phyloP scores from a whole-genome alignment of 2,329 filamentous ascomycete genomes.

The Magnaporthiopsis poae region DNA sequence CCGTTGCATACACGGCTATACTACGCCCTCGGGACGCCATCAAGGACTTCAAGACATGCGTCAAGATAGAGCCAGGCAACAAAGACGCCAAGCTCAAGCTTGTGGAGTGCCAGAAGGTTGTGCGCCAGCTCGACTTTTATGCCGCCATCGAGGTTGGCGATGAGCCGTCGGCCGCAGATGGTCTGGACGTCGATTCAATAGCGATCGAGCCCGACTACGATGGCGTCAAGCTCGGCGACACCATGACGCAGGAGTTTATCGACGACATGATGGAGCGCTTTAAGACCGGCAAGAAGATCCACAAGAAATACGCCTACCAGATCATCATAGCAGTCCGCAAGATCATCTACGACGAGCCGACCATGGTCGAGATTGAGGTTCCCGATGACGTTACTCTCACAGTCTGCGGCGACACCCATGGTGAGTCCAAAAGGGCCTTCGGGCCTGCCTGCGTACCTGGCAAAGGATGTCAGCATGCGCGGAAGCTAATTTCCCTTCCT shows the following conservation, averaged over 20 bases:
- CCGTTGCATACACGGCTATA: slow-evolving; percentile 83
- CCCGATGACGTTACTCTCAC: slow-evolving; percentile 70
- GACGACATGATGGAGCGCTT: slow-evolving; percentile 95
- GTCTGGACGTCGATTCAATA: slow-evolving; percentile 79
- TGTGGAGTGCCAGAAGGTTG: slow-evolving; percentile 87
- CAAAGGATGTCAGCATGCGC: background rate
- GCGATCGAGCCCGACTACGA: slow-evolving; percentile 76
- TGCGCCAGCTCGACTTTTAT: slow-evolving; percentile 84
- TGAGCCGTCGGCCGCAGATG: slow-evolving; percentile 83
- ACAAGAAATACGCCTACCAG: slow-evolving; percentile 94
- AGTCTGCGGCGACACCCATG: slow-evolving; percentile 94
- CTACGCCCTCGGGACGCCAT: slow-evolving; percentile 79
- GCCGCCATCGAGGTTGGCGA: slow-evolving; percentile 90
- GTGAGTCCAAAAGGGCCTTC: slow-evolving; percentile 31
- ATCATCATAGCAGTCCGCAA: slow-evolving; percentile 86
- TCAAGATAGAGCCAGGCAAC: slow-evolving; percentile 76
- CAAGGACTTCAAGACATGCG: slow-evolving; percentile 83
- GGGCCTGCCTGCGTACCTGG: background rate
- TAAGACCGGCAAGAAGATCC: slow-evolving; percentile 89
- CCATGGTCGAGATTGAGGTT: slow-evolving; percentile 90
- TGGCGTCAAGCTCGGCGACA: slow-evolving; percentile 62
- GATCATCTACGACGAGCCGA: slow-evolving; percentile 82
- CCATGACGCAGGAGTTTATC: slow-evolving; percentile 95
- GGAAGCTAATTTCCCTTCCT: background rate
- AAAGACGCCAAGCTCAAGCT: slow-evolving; percentile 85